These are phyloP conservation scores for Salvia miltiorrhiza DNA, from an alignment of 257 asterid species.

Conservation along the genomic window DNA sequence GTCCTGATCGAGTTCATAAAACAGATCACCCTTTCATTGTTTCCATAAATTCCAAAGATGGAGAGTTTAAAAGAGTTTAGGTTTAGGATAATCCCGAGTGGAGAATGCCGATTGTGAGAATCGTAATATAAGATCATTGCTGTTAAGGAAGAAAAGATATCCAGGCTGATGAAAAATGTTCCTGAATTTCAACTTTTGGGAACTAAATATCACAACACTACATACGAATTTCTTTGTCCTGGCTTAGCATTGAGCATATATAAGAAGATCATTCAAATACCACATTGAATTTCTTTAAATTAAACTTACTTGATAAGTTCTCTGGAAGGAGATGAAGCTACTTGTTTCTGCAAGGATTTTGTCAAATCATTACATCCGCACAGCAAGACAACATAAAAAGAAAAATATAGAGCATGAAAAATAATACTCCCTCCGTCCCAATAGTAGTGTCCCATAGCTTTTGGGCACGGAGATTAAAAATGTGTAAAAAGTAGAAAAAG, in stretches of 20 bases:
- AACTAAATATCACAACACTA: not conserved
- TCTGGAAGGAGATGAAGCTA: slow-evolving; percentile 24
- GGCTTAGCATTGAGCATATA: not conserved
- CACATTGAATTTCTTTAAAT: not conserved
- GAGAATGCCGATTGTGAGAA: not conserved
- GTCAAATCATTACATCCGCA: slow-evolving; percentile 13
- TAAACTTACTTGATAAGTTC: slow-evolving; percentile 45
- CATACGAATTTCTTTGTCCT: not conserved
- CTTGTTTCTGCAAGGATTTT: slow-evolving; percentile 30
- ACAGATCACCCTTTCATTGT: not conserved
- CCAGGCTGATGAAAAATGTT: not conserved
- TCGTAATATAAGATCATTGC: not conserved
- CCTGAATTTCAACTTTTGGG: not conserved
- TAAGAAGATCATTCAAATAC: not conserved
- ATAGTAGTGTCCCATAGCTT: too few relatives aligned
- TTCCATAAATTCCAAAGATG: not conserved
- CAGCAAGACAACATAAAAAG: not conserved
- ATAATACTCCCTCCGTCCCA: too few relatives aligned
- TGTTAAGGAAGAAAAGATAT: not conserved
- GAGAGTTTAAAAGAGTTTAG: not conserved
- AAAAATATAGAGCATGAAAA: not conserved
- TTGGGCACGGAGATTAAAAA: too few relatives aligned
- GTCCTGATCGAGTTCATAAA: slow-evolving; percentile 33
- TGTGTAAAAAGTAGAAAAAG: too few relatives aligned
- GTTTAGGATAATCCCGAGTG: not conserved